These are phyloP conservation scores for Colletotrichum chrysophilum DNA, from an alignment of 2,329 filamentous ascomycete species.

Conservation along the genomic window DNA sequence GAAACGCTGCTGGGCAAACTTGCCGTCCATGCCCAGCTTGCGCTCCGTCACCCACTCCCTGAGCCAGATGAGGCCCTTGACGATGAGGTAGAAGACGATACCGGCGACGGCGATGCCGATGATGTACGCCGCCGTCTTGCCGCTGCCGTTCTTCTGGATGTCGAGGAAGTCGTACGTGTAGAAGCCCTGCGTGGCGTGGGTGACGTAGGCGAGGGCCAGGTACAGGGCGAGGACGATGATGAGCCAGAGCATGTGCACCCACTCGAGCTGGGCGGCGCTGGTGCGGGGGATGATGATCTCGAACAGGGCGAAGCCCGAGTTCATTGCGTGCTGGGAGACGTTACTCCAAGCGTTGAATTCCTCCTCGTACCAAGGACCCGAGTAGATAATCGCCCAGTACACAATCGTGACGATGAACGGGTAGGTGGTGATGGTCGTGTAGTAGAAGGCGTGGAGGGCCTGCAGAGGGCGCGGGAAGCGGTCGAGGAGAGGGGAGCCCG, in stretches of 20 bases:
- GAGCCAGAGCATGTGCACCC: slow-evolving; percentile 70
- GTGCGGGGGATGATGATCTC: slow-evolving; percentile 76
- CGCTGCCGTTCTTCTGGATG: slow-evolving; percentile 51
- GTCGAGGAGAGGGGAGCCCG: slow-evolving; percentile 60
- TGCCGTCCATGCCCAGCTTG: slow-evolving; percentile 48
- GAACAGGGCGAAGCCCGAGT: slow-evolving; percentile 75
- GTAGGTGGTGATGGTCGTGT: slow-evolving; percentile 66
- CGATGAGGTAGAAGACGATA: slow-evolving; percentile 57
- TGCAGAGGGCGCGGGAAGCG: slow-evolving; percentile 66
- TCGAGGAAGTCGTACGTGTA: slow-evolving; percentile 85
- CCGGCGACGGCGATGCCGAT: slow-evolving; percentile 61
- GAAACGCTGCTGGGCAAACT: slow-evolving; percentile 36
- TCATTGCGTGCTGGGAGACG: slow-evolving; percentile 77
- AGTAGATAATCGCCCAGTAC: slow-evolving; percentile 70
- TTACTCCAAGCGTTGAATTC: slow-evolving; percentile 67
- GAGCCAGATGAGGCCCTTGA: slow-evolving; percentile 55
- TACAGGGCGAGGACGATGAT: slow-evolving; percentile 76
- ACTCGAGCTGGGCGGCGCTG: slow-evolving; percentile 54
- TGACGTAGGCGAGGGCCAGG: slow-evolving; percentile 76
- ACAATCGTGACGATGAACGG: slow-evolving; percentile 75
- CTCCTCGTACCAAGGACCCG: slow-evolving; percentile 43
- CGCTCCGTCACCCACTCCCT: slow-evolving; percentile 55
- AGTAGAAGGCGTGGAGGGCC: slow-evolving; percentile 68
- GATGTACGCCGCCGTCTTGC: slow-evolving; percentile 68
- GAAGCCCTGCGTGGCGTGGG: slow-evolving; percentile 70